Evolutionary conservation across 2,329 filamentous ascomycete species (phyloP).

Genomic region (Cladosporium halotolerans): DNA sequence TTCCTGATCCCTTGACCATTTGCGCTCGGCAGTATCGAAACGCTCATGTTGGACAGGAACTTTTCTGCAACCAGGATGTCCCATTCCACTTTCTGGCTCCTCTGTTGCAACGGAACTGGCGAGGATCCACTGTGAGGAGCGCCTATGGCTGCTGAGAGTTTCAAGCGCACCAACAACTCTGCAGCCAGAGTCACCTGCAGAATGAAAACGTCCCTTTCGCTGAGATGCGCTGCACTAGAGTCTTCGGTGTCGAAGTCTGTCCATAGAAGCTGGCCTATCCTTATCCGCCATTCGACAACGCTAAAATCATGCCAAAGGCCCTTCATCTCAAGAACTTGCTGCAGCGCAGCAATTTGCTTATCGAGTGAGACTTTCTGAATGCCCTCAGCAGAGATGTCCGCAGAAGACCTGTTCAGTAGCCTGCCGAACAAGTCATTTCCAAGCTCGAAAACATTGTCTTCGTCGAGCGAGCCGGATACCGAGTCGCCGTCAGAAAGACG

Average conservation of each 20-base stretch:
- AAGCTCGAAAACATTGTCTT: slow-evolving; percentile 21
- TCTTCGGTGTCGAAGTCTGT: slow-evolving; percentile 17
- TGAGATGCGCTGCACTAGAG: slow-evolving; percentile 27
- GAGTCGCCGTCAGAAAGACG: neutral
- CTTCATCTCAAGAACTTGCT: slow-evolving; percentile 36
- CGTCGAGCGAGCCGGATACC: slow-evolving; percentile 2
- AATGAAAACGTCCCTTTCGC: slow-evolving; percentile 48
- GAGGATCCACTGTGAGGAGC: neutral
- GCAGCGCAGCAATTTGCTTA: slow-evolving; percentile 41
- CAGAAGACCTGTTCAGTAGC: slow-evolving; percentile 19
- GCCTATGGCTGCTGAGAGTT: slow-evolving; percentile 29
- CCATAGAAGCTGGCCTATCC: slow-evolving; percentile 42
- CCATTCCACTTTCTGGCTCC: slow-evolving; percentile 45
- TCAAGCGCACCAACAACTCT: slow-evolving; percentile 49
- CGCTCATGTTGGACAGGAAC: slow-evolving; percentile 42
- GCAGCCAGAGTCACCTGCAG: slow-evolving; percentile 50
- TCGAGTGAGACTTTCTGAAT: slow-evolving; percentile 27
- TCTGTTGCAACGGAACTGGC: neutral
- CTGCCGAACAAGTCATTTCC: slow-evolving; percentile 23
- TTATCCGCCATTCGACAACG: slow-evolving; percentile 40
- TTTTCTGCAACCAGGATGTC: slow-evolving; percentile 48
- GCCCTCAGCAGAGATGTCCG: slow-evolving; percentile 12
- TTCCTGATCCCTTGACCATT: slow-evolving; percentile 9
- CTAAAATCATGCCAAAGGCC: slow-evolving; percentile 46
- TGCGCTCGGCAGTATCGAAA: slow-evolving; percentile 27